Base-by-base conservation (phyloP, 768 basidiomycete species). In the Russula vinacea region DNA sequence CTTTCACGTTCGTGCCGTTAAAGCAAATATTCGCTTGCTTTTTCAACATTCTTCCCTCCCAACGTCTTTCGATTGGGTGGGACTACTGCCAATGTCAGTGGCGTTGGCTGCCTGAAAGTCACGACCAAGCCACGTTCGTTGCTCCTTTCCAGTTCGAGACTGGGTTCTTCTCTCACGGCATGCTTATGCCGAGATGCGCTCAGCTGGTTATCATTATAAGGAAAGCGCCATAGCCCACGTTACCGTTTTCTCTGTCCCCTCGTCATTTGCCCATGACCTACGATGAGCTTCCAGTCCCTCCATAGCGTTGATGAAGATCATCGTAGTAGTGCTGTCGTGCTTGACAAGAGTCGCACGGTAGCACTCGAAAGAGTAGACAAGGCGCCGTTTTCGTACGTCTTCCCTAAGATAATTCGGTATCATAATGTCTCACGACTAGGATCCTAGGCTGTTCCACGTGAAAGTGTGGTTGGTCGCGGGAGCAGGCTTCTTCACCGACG, bases 401-500 rank as follows among this genome's bases (percentile, higher is more conserved):
- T 62, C n/a, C 60, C 60, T 58, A 19, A 19, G 13, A 11, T 5
- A 37, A 24, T 50, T 13, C 56, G 49, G 13, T 51, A 37, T 26
- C 6, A 14, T 19, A 6, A 11, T 3, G 5, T 26, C 53, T 60
- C 45, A 55, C 42, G 10, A 47, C 39, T 37, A 29, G 14, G 39
- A 33, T 29, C 52, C 29, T 56, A 78, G 78, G 3, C 78, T 77
- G 73, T 83, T 83, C 73, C 83, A 84, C 62, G 76, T 81, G 63
- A 83, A 81, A 70, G 73, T 79, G 44, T 72, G 68, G 64, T 52
- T 75, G 49, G 76, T 80, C 44, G 78, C 90, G 2, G 91, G 93
- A 70, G 88, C 89, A 14, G 93, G 93, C 29, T 94, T 95, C 83
- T 95, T 94, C 79, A 94, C 93, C 54, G 92, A 91, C 75, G 85